These are phyloP conservation scores for Aspergillus candidus DNA, from an alignment of 2,329 filamentous ascomycete species.

Conservation along the genomic window DNA sequence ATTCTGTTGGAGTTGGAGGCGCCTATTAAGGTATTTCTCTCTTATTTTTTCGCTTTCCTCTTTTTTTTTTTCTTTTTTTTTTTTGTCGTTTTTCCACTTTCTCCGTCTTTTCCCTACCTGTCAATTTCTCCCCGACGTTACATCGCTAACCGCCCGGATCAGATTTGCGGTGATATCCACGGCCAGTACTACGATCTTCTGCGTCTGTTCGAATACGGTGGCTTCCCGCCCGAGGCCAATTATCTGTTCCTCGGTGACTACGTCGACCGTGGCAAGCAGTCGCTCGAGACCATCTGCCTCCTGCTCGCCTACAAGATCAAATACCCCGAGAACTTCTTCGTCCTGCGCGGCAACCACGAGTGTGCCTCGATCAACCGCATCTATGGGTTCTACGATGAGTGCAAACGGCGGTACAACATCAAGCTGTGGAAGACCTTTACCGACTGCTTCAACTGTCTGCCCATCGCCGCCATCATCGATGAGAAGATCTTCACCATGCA, in stretches of 20 bases:
- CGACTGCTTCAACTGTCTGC: constrained; percentile 98
- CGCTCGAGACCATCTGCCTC: constrained; percentile 95
- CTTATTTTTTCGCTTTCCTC: too few species aligned
- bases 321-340: constrained; percentile 99
- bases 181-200: constrained; percentile 98
- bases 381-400: constrained; percentile 99
- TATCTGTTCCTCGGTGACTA: constrained; percentile 99
- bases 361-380: constrained; percentile 98
- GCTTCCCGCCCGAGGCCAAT: constrained; percentile 97
- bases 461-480: constrained; percentile 96
- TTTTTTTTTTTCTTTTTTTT: too few species aligned
- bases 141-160: constrained; percentile 14
- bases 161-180: constrained; percentile 99
- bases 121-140: too few species aligned
- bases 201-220: constrained; percentile 95
- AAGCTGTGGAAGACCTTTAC: constrained; percentile 99
- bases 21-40: constrained; percentile 81
- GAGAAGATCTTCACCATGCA: constrained; percentile 99
- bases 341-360: constrained; percentile 97
- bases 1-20: constrained; percentile 96
- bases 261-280: constrained; percentile 98
- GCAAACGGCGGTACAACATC: constrained; percentile 98
- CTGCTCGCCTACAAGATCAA: constrained; percentile 99
- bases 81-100: too few species aligned
- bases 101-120: too few species aligned